Evolutionary conservation across 2,329 filamentous ascomycete genomes (phyloP).

Genomic region (Colletotrichum sp.): DNA sequence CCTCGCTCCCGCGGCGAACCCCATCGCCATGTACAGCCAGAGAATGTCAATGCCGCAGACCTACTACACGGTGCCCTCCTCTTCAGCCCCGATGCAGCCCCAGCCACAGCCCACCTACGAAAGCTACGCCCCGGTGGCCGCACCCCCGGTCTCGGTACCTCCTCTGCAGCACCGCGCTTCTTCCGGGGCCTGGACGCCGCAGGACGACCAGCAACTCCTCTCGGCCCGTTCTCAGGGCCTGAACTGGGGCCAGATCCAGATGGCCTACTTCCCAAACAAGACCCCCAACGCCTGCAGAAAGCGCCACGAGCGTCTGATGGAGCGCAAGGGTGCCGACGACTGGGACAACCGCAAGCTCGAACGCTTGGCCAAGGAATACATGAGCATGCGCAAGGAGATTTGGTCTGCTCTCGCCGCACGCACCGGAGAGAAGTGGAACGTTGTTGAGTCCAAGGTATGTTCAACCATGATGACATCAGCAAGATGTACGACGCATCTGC

Average conservation of each 20-base stretch:
- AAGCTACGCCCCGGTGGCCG: conserved; percentile 38
- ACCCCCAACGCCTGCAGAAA: conserved; percentile 86
- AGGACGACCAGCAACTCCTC: conserved; percentile 78
- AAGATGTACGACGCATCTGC: neutral
- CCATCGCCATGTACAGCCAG: conserved; percentile 46
- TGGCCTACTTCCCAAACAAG: conserved; percentile 78
- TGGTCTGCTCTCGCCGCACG: conserved; percentile 77
- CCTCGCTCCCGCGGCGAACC: conserved; percentile 40
- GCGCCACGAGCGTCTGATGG: conserved; percentile 83
- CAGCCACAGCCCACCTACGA: conserved; percentile 41
- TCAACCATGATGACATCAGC: neutral
- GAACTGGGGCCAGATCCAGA: conserved; percentile 85
- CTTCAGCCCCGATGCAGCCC: conserved; percentile 38
- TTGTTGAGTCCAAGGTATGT: conserved; percentile 66
- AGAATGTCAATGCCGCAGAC: conserved; percentile 42
- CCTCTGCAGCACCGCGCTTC: conserved; percentile 57
- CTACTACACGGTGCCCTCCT: conserved; percentile 45
- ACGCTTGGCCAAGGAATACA: conserved; percentile 77
- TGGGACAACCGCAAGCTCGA: conserved; percentile 82
- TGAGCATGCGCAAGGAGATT: conserved; percentile 79
- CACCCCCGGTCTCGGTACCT: conserved; percentile 36
- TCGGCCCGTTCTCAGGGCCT: conserved; percentile 74
- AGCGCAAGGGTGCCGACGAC: conserved; percentile 75
- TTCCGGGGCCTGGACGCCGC: conserved; percentile 72
- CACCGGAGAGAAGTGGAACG: conserved; percentile 84